A percentile compares a stretch with the other conserved stretches of the same genome.
phyloP scores from a whole-genome alignment of 2,329 filamentous ascomycete species.

The Paracamarosporium sp. region DNA sequence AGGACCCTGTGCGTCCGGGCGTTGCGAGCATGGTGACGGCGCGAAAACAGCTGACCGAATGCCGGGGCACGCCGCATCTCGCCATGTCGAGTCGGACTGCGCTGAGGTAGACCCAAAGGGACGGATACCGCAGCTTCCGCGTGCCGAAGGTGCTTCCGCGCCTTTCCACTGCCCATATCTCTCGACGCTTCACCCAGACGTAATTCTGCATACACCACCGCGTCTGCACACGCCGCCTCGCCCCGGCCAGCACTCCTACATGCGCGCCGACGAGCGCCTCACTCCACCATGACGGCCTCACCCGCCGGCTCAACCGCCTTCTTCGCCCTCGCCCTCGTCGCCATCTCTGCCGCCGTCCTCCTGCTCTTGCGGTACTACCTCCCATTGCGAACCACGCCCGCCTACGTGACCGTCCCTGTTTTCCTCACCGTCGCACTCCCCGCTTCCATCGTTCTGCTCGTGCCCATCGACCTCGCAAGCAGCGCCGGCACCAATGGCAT shows the following conservation, averaged over 20 bases:
- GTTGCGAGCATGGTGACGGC: background rate
- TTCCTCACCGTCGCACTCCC: constrained; percentile 96
- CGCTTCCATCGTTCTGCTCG: constrained; percentile 86
- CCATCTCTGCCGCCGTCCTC: constrained; percentile 78
- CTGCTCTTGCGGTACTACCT: constrained; percentile 89
- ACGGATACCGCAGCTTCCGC: constrained; percentile 17
- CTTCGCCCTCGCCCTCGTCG: constrained; percentile 72
- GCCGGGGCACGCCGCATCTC: no score
- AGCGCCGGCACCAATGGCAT: constrained; percentile 79
- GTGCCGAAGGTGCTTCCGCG: constrained; percentile 26
- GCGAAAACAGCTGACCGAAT: no score
- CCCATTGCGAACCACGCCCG: constrained; percentile 86
- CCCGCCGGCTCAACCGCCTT: constrained; percentile 83
- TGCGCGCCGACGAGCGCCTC: constrained; percentile 19
- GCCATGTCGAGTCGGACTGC: no score
- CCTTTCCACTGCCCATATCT: constrained; percentile 6
- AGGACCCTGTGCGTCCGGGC: background rate
- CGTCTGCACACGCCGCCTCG: constrained; percentile 3
- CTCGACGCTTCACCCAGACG: background rate
- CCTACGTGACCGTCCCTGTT: constrained; percentile 87
- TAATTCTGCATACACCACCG: background rate
- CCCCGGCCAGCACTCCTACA: constrained; percentile 11
- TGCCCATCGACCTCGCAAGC: constrained; percentile 94
- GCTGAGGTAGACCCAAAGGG: background rate
- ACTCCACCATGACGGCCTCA: constrained; percentile 53